A percentile compares a stretch with the other conserved stretches of the same genome.
These are phyloP conservation scores for Acanthamoeba sp. DNA, from an alignment of 208 protist species.

Conservation along the genomic window DNA sequence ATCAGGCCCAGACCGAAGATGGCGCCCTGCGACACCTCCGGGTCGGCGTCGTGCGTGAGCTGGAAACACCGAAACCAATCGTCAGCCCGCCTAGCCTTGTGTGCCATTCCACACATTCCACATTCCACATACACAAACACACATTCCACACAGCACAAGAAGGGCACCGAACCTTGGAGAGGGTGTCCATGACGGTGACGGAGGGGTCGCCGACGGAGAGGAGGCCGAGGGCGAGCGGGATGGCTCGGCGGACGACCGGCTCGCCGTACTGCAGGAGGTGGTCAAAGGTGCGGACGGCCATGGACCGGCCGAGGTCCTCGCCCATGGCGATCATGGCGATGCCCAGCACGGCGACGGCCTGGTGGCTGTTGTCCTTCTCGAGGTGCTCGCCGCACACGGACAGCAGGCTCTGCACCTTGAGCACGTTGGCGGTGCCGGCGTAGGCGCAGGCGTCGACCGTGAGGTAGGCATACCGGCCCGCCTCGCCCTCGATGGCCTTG, in stretches of 20 bases:
- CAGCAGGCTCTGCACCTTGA: constrained; percentile 98
- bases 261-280: constrained; percentile 94
- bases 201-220: constrained; percentile 96
- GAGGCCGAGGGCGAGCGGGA: constrained; percentile 98
- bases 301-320: constrained; percentile 98
- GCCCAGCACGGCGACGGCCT: constrained; percentile 97
- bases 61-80: constrained; percentile 93
- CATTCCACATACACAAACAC: too few relatives aligned
- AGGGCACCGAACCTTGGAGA: background rate
- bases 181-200: constrained; percentile 96
- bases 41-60: constrained; percentile 97
- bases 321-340: constrained; percentile 98
- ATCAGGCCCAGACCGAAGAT: constrained; percentile 98
- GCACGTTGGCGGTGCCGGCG: constrained; percentile 98
- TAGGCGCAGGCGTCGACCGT: constrained; percentile 98
- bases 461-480: constrained; percentile 94
- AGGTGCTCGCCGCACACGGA: constrained; percentile 93
- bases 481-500: constrained; percentile 90
- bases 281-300: constrained; percentile 98
- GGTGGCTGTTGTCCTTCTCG: constrained; percentile 72
- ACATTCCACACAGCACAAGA: too few relatives aligned
- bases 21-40: constrained; percentile 95
- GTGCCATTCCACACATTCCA: too few relatives aligned
- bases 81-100: too few relatives aligned
- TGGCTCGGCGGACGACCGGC: constrained; percentile 93